Evolutionary conservation across 2,329 filamentous ascomycete genomes (phyloP).

Genomic region (Fusarium cyanostomum): DNA sequence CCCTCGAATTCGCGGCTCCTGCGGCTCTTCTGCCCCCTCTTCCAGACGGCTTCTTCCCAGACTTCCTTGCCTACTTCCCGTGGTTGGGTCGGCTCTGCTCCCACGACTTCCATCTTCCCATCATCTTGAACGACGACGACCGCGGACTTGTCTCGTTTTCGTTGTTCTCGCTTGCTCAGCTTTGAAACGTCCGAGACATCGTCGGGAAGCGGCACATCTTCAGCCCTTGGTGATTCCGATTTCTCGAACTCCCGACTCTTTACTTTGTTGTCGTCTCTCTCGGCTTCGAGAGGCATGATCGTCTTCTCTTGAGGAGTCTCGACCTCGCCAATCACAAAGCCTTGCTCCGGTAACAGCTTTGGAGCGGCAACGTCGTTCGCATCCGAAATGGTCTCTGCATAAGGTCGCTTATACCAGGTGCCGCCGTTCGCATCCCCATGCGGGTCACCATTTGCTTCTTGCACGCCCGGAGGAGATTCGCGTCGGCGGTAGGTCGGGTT

Average conservation of each 20-base stretch:
- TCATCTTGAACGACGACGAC: slow-evolving; percentile 44
- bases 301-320: slow-evolving; percentile 52
- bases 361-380: slow-evolving; percentile 46
- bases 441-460: slow-evolving; percentile 53
- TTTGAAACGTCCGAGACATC: slow-evolving; percentile 41
- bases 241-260: slow-evolving; percentile 3
- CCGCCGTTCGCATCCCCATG: slow-evolving; percentile 48
- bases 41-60: slow-evolving; percentile 43
- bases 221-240: slow-evolving; percentile 23
- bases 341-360: slow-evolving; percentile 48
- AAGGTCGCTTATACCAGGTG: slow-evolving; percentile 59
- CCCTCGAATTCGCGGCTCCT: slow-evolving; percentile 45
- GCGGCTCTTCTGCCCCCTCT: slow-evolving; percentile 48
- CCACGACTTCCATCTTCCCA: slow-evolving; percentile 24
- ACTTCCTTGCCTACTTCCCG: slow-evolving; percentile 34
- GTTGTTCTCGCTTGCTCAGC: slow-evolving; percentile 48
- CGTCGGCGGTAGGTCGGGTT: slow-evolving; percentile 71
- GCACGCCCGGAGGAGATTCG: slow-evolving; percentile 69
- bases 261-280: slow-evolving; percentile 1
- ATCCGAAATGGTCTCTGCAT: slow-evolving; percentile 59
- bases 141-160: slow-evolving; percentile 54
- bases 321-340: slow-evolving; percentile 60
- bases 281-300: slow-evolving; percentile 30
- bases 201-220: slow-evolving; percentile 35
- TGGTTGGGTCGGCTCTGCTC: slow-evolving; percentile 25